Conservation (phyloP, 768 basidiomycete genomes). For the Mycena crocata region DNA sequence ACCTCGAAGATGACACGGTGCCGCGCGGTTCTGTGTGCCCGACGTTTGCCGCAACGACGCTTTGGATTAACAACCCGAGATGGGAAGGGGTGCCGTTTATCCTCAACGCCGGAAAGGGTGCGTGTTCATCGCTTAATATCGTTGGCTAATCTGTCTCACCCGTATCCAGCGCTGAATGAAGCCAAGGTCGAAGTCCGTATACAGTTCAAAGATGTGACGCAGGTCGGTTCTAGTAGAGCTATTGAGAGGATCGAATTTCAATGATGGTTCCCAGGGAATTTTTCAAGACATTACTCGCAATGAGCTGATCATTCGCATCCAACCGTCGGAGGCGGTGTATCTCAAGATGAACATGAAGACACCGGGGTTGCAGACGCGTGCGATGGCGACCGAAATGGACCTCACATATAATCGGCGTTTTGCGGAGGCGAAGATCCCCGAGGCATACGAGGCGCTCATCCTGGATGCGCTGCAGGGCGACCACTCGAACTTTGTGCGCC, state of each 20-base stretch:
- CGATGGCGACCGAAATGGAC: slow-evolving; percentile 97
- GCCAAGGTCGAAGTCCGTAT: slow-evolving; percentile 65
- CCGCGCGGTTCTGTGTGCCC: slow-evolving; percentile 93
- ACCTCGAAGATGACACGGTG: slow-evolving; percentile 96
- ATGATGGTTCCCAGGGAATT: slow-evolving; percentile 95
- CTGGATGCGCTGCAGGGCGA: slow-evolving; percentile 96
- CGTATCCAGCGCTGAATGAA: slow-evolving; percentile 86
- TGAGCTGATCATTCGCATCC: slow-evolving; percentile 97
- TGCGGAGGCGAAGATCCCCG: slow-evolving; percentile 90
- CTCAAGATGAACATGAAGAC: slow-evolving; percentile 96
- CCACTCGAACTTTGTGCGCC: slow-evolving; percentile 98
- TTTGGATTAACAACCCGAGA: slow-evolving; percentile 95
- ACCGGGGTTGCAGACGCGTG: slow-evolving; percentile 90
- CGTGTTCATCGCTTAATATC: slow-evolving; percentile 36
- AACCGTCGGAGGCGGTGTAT: slow-evolving; percentile 96
- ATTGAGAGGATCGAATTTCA: slow-evolving; percentile 99
- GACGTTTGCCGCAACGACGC: slow-evolving; percentile 90
- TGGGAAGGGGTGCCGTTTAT: slow-evolving; percentile 99
- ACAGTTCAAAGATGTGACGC: slow-evolving; percentile 14
- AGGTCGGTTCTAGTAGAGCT: too few species aligned
- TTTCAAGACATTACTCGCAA: slow-evolving; percentile 93
- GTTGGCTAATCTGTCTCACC: slow-evolving; percentile 2
- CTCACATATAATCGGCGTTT: slow-evolving; percentile 97
- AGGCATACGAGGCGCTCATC: slow-evolving; percentile 96
- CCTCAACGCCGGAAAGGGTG: slow-evolving; percentile 98